Base-by-base conservation (phyloP, 2,329 filamentous ascomycete genomes). In the Stagonosporopsis vannaccii region DNA sequence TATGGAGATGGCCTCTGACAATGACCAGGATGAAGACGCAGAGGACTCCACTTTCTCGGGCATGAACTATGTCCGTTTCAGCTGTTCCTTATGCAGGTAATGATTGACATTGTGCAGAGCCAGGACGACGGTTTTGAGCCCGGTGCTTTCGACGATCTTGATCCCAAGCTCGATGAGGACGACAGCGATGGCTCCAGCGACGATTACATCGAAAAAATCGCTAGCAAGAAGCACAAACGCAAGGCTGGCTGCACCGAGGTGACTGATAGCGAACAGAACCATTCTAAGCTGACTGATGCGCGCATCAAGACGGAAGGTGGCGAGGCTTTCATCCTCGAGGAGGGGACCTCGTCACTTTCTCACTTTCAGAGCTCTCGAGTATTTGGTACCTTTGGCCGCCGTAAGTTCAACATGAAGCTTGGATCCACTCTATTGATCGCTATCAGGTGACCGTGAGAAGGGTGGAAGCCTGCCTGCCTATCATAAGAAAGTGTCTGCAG, bases 401-500 rank as follows among this genome's bases (percentile, higher is more conserved):
- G 46, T 35, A 54, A 63, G 36, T 64, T 48, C 13, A 12, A 4
- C 17, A 1, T 30, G 20, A 12, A 7, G 2, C 12, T 41, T 2
- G 26, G 11, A 8, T 22, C 5, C 26, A 28, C 9, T 22, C n/a
- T 12, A 20, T 25, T 51, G 17, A 56, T 26, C 26, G 6, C 20
- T 19, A 33, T 5, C 25, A 57, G 54, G 33, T 3, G 32, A 26
- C 19, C 36, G 44, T 25, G 44, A 45, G 23, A 65, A 68, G n/a
- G 75, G 77, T 9, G 75, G 75, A 13, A 71, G 71, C 17, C 70
- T 79, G 20, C 61, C 68, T 4, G 75, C 78, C 5, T 70, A 77
- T 22, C 68, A 78, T 17, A 82, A 78, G 66, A 76, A 70, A 33
- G 75, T 82, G 20, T 58, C 65, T 20, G 58, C 65, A 28, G 73